Evolutionary conservation across 164 flowering plant species (phyloP), one percentile per base, ranked within the genome.

Genomic region (Nelumbo lutea): DNA sequence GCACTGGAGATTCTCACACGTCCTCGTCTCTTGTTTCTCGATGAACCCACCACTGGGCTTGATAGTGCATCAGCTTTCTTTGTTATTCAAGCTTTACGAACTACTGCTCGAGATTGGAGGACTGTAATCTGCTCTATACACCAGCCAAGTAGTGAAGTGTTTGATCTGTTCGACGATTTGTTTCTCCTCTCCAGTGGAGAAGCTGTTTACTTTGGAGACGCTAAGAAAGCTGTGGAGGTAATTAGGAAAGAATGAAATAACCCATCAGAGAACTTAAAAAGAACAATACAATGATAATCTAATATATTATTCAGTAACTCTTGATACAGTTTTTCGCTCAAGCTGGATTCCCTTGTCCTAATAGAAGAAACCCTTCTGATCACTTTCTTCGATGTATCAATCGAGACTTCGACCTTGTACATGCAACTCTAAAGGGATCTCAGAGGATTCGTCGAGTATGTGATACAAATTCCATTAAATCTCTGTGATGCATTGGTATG

Each of bases 131-230:
- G 87, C 51, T 89, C 97, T 0, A 83, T 91, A 68, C 96, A 91
- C 70, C 97, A 91, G 83, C 96, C 96, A 0, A 91, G 97, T 59
- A 83, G 96, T 66, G 91, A 92, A 71, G 96, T 90, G 6, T 92
- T 90, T 73, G 86, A 85, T 0, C 79, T 83, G 27, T 92, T 90
- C 71, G 94, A 92, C 77, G 89, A 88, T 62, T 82, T 92, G 42
- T 80, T 65, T 69, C 79, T 92, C 44, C 83, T 92, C 3, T 92
- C 97, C 1, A 75, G 87, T 5, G 96, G 97, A 0, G 84, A 88
- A 69, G 68, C 81, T 51, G 84, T 88, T 46, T 90, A 87, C 65
- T 92, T 92, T 78, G 96, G 97, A 61, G 88, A 86, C 62, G 90
- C 96, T 48, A 85, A 82, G 71, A 63, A 39, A 69, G 88, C 93